A percentile compares a stretch with the other conserved stretches of the same genome.
Conservation (phyloP, 768 basidiomycete genomes). For the Leccinum subgranulosum region DNA sequence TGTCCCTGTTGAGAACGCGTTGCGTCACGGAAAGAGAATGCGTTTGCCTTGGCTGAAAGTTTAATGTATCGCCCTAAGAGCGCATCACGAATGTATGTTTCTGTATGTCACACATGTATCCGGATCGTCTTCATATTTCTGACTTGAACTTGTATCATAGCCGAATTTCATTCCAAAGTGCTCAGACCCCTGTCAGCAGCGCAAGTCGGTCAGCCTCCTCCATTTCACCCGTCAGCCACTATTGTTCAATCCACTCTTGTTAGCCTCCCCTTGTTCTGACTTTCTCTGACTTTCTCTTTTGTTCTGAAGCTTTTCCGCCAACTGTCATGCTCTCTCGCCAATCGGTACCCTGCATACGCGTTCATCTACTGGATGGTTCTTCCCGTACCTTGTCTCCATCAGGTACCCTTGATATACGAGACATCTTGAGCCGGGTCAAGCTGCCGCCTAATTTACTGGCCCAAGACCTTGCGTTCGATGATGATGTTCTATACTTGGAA, state of each 20-base stretch:
- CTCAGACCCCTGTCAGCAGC: not conserved
- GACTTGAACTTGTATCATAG: constrained; percentile 10
- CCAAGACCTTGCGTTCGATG: constrained; percentile 17
- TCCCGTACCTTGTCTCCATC: constrained; percentile 16
- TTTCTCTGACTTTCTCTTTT: not conserved
- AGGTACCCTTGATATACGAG: constrained; percentile 27
- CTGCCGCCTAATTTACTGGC: constrained; percentile 21
- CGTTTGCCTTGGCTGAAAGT: constrained; percentile 31
- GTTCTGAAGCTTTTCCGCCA: constrained; percentile 3
- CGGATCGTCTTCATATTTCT: constrained; percentile 8
- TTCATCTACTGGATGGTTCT: constrained; percentile 14
- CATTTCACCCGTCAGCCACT: constrained; percentile 18
- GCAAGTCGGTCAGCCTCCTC: constrained; percentile 23
- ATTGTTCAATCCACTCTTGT: not conserved
- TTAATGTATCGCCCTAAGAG: constrained; percentile 17
- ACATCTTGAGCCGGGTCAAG: constrained; percentile 14
- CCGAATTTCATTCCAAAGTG: not conserved
- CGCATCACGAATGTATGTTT: constrained; percentile 1
- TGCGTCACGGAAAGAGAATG: constrained; percentile 28
- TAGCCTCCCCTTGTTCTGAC: constrained; percentile 9
- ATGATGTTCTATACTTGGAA: constrained; percentile 7
- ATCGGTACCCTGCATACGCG: constrained; percentile 22
- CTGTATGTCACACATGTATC: constrained; percentile 25
- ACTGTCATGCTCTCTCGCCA: constrained; percentile 17
- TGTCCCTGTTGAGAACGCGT: constrained; percentile 18